Evolutionary conservation across 441 rosid genomes (phyloP), one percentile per base, ranked within the genome.

Genomic region (Erodium trifolium): DNA sequence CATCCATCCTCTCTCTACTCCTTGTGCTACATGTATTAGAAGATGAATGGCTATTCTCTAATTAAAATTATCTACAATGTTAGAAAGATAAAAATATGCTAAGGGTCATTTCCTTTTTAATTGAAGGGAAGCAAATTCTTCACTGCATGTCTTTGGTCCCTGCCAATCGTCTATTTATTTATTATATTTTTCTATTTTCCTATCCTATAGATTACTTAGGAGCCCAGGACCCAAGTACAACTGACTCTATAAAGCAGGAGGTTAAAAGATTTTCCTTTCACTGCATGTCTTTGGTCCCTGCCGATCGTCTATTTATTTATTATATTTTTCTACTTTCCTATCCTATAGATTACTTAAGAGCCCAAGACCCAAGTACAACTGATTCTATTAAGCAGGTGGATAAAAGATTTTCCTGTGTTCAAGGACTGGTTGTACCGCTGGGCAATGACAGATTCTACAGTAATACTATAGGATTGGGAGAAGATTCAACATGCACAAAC

Each of bases 401-500:
- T 4, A 37, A 37, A 37, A 37, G 41, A 37, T 37, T 37, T 37
- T 37, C 41, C 41, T 5, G 41, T 37, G 41, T 37, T 37, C 41
- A 37, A 57, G 68, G 16, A 29, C 27, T 10, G 23, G 16, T 13
- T 63, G 14, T 63, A 63, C 65, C 39, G 27, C 31, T 45, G 63
- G 55, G 53, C 65, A 27, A 12, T 65, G 65, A 27, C 27, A 49
- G 16, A 5, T 43, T 35, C 23, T 31, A 31, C 39, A 49, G 2
- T 27, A 49, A 49, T 17, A 53, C 47, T 31, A 9, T 9, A 13
- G 1, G 8, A 63, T 29, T 67, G 62, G 13, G 5, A 29, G 9
- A 63, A 37, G 37, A 49, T 59, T 34, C 60, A 18, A 12, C 41
- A 66, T 14, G 62, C 62, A 16, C 34, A 39, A 68, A 69, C 43